A percentile compares a stretch with the other conserved stretches of the same genome.
Evolutionary conservation across 2,329 filamentous ascomycete genomes (phyloP).

Genomic region (Didymellaceae sp.): DNA sequence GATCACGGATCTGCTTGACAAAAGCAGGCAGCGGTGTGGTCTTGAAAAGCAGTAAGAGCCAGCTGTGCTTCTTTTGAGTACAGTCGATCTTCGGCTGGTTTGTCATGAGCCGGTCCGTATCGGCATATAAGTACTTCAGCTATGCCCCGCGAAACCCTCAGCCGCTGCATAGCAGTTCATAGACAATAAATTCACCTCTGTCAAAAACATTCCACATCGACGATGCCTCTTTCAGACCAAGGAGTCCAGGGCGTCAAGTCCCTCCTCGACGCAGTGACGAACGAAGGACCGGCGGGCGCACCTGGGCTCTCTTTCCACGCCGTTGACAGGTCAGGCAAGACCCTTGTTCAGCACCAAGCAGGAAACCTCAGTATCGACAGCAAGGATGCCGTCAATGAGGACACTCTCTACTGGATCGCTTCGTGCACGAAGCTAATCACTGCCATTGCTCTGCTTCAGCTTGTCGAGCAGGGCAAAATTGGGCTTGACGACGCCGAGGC

Average conservation of each 20-base stretch:
- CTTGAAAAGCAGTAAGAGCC: neutral
- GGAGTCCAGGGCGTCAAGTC: conserved; percentile 44
- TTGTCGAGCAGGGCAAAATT: conserved; percentile 47
- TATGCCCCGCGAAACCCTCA: conserved; percentile 1
- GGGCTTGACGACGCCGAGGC: conserved; percentile 44
- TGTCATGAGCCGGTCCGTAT: neutral
- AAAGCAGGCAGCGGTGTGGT: neutral
- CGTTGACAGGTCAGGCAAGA: conserved; percentile 53
- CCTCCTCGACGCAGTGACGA: conserved; percentile 38
- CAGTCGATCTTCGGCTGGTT: neutral
- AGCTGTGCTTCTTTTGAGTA: neutral
- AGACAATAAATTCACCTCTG: neutral
- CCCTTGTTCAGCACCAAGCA: conserved; percentile 51
- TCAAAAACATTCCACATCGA: neutral
- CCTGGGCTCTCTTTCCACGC: conserved; percentile 56
- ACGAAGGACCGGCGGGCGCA: conserved; percentile 40
- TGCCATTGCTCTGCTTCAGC: conserved; percentile 42
- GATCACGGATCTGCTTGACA: neutral
- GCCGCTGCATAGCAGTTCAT: conserved; percentile 2
- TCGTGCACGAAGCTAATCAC: conserved; percentile 56
- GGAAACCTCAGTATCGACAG: conserved; percentile 50
- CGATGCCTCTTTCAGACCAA: conserved; percentile 43
- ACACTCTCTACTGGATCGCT: conserved; percentile 66
- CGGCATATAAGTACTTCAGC: conserved; percentile 8
- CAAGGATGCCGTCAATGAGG: conserved; percentile 62